These are phyloP conservation scores for Monosporascus sp. DNA, from an alignment of 2,329 filamentous ascomycete genomes.

Conservation along the genomic window DNA sequence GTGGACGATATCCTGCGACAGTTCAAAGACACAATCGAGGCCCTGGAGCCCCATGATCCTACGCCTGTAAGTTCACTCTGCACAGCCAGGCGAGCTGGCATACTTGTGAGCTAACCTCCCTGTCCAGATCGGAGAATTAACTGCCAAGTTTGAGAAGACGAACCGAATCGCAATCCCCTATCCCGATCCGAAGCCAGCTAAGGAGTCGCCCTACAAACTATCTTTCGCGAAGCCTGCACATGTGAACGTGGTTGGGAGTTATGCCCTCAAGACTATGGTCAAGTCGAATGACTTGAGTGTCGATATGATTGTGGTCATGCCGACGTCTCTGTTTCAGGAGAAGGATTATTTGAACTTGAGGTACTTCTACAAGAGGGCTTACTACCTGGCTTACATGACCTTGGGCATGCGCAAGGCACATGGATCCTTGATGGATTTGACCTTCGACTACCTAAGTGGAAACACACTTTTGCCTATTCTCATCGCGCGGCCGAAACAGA, in stretches of 20 bases:
- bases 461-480: slow-evolving; percentile 72
- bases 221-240: slow-evolving; percentile 69
- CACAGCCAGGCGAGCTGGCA: too few relatives aligned
- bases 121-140: slow-evolving; percentile 62
- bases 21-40: slow-evolving; percentile 49
- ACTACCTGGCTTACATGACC: slow-evolving; percentile 80
- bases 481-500: slow-evolving; percentile 32
- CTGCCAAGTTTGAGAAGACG: slow-evolving; percentile 59
- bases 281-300: slow-evolving; percentile 59
- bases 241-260: slow-evolving; percentile 86
- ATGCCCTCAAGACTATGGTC: slow-evolving; percentile 68
- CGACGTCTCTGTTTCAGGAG: slow-evolving; percentile 72
- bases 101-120: neutral
- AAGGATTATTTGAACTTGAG: slow-evolving; percentile 92
- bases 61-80: slow-evolving; percentile 39
- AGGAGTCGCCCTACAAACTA: slow-evolving; percentile 76
- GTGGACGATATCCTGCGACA: slow-evolving; percentile 45
- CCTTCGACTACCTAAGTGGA: slow-evolving; percentile 64
- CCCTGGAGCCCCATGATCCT: slow-evolving; percentile 43
- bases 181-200: slow-evolving; percentile 70
- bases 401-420: slow-evolving; percentile 59
- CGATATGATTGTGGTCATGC: slow-evolving; percentile 87
- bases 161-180: slow-evolving; percentile 74
- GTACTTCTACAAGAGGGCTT: slow-evolving; percentile 92
- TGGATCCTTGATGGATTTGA: slow-evolving; percentile 48